Conservation (phyloP, 768 basidiomycete genomes). For the Tylopilus plumbeoviolaceoides region DNA sequence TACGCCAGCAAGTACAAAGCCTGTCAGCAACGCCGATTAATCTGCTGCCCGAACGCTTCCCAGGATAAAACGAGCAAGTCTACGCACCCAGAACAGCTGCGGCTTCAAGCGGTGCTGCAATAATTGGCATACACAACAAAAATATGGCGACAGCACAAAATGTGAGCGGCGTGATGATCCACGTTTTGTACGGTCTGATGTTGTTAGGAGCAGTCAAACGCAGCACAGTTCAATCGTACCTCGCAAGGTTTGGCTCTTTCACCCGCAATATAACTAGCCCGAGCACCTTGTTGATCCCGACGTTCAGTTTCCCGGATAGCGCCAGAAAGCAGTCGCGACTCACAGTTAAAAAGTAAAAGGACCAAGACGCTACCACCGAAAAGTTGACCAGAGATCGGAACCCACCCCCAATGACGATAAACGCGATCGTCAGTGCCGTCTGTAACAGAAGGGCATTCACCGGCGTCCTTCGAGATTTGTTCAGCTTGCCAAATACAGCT, state of each 20-base stretch:
- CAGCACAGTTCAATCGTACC: slow-evolving; percentile 37
- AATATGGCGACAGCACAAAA: slow-evolving; percentile 68
- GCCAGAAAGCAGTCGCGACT: slow-evolving; percentile 19
- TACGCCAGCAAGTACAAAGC: slow-evolving; percentile 73
- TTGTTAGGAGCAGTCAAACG: not conserved
- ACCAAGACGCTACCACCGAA: slow-evolving; percentile 82
- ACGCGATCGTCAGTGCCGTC: slow-evolving; percentile 64
- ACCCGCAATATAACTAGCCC: slow-evolving; percentile 84
- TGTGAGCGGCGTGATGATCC: slow-evolving; percentile 82
- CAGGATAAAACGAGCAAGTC: not conserved
- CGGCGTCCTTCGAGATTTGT: slow-evolving; percentile 75
- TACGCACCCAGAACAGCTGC: slow-evolving; percentile 76
- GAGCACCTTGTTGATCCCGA: slow-evolving; percentile 53
- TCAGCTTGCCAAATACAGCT: slow-evolving; percentile 72
- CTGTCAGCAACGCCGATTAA: slow-evolving; percentile 34
- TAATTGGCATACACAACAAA: slow-evolving; percentile 88
- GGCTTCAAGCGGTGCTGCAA: slow-evolving; percentile 89
- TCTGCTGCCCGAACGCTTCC: not conserved
- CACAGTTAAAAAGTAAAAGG: slow-evolving; percentile 83
- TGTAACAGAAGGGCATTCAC: slow-evolving; percentile 85
- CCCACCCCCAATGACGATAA: slow-evolving; percentile 84
- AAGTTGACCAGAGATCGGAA: slow-evolving; percentile 89
- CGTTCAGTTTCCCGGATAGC: not conserved
- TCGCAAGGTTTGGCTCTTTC: slow-evolving; percentile 85
- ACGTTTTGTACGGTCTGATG: slow-evolving; percentile 86